phyloP scores from a whole-genome alignment of 148 eudicot species.

The Chenopodium suecicum region DNA sequence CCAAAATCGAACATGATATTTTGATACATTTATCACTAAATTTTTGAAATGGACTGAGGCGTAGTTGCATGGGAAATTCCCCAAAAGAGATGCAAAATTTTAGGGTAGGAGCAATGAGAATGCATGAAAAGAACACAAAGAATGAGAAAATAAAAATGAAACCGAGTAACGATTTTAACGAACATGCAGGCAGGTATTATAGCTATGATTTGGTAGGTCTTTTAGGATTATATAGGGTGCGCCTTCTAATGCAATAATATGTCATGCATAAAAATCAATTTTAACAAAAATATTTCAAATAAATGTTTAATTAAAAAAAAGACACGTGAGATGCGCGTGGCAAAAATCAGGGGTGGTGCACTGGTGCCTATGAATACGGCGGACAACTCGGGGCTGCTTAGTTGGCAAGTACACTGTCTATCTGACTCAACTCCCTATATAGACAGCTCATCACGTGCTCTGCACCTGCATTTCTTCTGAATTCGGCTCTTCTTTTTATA shows the following conservation, averaged over 20 bases:
- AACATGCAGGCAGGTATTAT: conserved; percentile 1
- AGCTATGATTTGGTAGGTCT: too few species aligned
- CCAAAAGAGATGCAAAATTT: background rate
- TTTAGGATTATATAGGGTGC: too few species aligned
- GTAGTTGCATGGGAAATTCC: too few species aligned
- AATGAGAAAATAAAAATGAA: too few species aligned
- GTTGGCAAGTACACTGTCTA: background rate
- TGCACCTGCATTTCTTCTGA: conserved; percentile 4
- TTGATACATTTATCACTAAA: too few species aligned
- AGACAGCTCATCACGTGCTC: conserved; percentile 3
- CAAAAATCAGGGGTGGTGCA: background rate
- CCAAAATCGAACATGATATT: too few species aligned
- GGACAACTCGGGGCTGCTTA: conserved; percentile 10
- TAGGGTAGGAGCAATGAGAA: too few species aligned
- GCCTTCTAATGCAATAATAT: too few species aligned
- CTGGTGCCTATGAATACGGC: background rate
- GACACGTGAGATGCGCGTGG: background rate
- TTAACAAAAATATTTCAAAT: too few species aligned
- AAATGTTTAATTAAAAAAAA: background rate
- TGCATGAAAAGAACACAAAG: background rate
- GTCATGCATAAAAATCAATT: too few species aligned
- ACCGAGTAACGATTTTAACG: background rate
- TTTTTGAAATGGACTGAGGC: too few species aligned
- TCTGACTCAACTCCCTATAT: background rate
- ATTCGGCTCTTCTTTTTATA: conserved; percentile 11